phyloP scores from a whole-genome alignment of 2,329 filamentous ascomycete genomes.

The Gnomoniopsis smithogilvyi region DNA sequence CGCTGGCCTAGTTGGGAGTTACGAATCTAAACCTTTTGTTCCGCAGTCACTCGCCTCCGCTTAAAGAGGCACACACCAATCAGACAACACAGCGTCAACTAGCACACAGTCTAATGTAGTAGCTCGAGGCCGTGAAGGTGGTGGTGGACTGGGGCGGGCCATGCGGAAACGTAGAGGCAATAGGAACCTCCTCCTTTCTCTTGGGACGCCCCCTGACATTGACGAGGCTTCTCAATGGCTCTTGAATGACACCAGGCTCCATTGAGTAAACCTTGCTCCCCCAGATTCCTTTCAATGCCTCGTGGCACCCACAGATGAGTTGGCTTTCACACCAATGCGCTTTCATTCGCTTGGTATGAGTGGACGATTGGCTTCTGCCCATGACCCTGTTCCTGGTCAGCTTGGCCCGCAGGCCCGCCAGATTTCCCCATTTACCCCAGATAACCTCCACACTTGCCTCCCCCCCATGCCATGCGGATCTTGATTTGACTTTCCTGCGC shows the following conservation, averaged over 20 bases:
- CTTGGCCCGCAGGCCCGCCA: background rate
- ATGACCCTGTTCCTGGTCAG: background rate
- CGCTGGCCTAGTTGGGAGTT: background rate
- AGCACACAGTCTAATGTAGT: background rate
- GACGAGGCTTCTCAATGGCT: background rate
- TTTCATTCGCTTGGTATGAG: background rate
- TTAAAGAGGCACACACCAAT: background rate
- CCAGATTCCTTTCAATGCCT: slow-evolving; percentile 13
- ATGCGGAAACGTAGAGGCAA: background rate
- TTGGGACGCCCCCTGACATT: background rate
- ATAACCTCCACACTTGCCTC: background rate
- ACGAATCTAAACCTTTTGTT: background rate
- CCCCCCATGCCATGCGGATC: background rate
- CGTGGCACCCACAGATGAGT: slow-evolving; percentile 14
- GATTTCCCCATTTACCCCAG: background rate
- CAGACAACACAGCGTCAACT: background rate
- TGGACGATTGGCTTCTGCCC: background rate
- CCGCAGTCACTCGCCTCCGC: background rate
- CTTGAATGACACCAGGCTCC: background rate
- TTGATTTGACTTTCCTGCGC: slow-evolving; percentile 12
- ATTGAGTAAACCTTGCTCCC: slow-evolving; percentile 17
- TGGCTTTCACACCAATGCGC: slow-evolving; percentile 16
- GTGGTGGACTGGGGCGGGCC: too few relatives aligned
- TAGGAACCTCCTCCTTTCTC: background rate
- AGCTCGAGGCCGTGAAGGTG: background rate